Conservation (phyloP, 2,329 filamentous ascomycete species). For the Blastomyces emzantsi region DNA sequence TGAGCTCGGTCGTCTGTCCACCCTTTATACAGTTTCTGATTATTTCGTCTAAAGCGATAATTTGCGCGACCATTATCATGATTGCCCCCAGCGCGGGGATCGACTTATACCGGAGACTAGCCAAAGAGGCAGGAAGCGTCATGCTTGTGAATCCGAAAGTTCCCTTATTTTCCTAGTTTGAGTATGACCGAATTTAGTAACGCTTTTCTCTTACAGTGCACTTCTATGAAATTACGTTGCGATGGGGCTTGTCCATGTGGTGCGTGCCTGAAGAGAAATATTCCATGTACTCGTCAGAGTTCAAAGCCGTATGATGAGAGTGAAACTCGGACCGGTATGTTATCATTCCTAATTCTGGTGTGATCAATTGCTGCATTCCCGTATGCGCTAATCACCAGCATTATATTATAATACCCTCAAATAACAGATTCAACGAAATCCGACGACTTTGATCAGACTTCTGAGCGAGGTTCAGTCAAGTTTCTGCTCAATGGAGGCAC, state of each 20-base stretch:
- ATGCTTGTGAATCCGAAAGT: conserved; percentile 41
- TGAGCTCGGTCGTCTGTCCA: conserved; percentile 19
- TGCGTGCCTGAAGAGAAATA: conserved; percentile 36
- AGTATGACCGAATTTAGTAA: conserved; percentile 2
- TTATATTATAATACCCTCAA: not conserved
- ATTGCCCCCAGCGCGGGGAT: conserved; percentile 36
- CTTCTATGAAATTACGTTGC: conserved; percentile 41
- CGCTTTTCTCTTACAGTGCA: conserved; percentile 29
- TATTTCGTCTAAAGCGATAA: conserved; percentile 32
- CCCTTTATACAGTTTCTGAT: conserved; percentile 7
- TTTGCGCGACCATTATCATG: conserved; percentile 38
- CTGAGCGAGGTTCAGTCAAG: conserved; percentile 39
- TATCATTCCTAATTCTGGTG: not conserved
- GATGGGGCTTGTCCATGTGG: conserved; percentile 38
- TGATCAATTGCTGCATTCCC: not conserved
- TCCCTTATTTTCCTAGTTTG: not conserved
- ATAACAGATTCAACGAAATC: conserved; percentile 16
- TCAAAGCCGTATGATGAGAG: conserved; percentile 17
- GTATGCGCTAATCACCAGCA: not conserved
- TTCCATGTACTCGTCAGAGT: conserved; percentile 33
- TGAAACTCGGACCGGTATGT: conserved; percentile 19
- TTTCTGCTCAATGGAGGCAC: conserved; percentile 40
- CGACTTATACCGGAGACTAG: conserved; percentile 38
- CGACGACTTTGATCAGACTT: conserved; percentile 26
- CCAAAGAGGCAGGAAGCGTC: conserved; percentile 38